These are phyloP conservation scores for Helminthosporium solani DNA, from an alignment of 2,329 filamentous ascomycete species.

Conservation along the genomic window DNA sequence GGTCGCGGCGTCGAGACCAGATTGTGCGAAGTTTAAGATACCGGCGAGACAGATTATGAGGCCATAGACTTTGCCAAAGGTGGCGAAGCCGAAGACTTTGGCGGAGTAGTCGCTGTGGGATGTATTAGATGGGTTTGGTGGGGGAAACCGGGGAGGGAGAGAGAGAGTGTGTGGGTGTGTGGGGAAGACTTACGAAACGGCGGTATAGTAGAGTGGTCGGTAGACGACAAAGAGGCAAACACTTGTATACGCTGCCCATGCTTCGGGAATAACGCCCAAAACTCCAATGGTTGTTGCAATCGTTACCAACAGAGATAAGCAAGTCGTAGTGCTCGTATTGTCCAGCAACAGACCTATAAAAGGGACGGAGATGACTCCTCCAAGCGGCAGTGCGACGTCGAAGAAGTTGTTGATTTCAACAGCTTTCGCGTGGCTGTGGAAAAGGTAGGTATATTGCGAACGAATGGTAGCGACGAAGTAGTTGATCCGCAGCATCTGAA, in stretches of 20 bases:
- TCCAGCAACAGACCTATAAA: constrained; percentile 83
- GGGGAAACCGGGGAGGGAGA: neutral
- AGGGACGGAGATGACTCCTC: constrained; percentile 80
- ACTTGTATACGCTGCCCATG: constrained; percentile 73
- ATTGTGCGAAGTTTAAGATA: constrained; percentile 80
- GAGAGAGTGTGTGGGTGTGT: neutral
- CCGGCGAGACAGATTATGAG: constrained; percentile 84
- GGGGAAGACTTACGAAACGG: constrained; percentile 65
- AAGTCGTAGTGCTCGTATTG: constrained; percentile 68
- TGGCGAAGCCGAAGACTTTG: constrained; percentile 88
- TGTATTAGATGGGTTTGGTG: neutral
- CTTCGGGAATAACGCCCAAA: constrained; percentile 70
- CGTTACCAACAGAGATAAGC: constrained; percentile 68
- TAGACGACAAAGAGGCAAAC: constrained; percentile 80
- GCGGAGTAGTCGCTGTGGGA: constrained; percentile 69
- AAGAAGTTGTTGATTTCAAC: constrained; percentile 78
- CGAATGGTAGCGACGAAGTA: constrained; percentile 90
- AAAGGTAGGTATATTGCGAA: constrained; percentile 75
- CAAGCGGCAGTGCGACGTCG: constrained; percentile 79
- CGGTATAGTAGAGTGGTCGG: constrained; percentile 86
- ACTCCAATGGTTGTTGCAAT: constrained; percentile 74
- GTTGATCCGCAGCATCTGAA: constrained; percentile 75
- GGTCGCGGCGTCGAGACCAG: constrained; percentile 74
- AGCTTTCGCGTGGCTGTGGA: constrained; percentile 62
- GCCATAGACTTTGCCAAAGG: constrained; percentile 92